These are phyloP conservation scores for Beta macrorhiza DNA, from an alignment of 179 eudicot genomes.

Conservation along the genomic window DNA sequence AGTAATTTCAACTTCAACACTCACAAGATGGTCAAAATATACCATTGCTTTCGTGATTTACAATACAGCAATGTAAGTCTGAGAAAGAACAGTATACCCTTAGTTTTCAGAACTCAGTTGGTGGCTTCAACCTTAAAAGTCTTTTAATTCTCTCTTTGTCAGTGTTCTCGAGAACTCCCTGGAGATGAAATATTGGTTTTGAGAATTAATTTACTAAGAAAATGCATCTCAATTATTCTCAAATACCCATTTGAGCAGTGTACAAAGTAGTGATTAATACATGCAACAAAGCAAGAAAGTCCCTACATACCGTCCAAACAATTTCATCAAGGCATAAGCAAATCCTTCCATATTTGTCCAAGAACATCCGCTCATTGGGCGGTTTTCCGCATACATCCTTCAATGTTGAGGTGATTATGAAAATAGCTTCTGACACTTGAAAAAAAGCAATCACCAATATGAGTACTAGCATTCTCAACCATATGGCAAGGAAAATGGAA, in stretches of 20 bases:
- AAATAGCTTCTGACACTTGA: constrained; percentile 82
- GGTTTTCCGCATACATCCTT: constrained; percentile 94
- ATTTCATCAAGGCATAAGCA: constrained; percentile 95
- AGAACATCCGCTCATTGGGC: constrained; percentile 89
- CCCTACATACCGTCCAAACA: constrained; percentile 86
- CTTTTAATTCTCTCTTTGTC: constrained; percentile 55
- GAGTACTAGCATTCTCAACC: neutral
- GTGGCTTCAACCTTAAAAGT: constrained; percentile 52
- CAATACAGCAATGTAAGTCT: neutral
- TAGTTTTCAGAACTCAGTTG: constrained; percentile 40
- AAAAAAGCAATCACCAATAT: constrained; percentile 18
- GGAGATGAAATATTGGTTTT: neutral
- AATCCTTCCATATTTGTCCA: constrained; percentile 92
- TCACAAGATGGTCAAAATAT: neutral
- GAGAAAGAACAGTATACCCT: neutral
- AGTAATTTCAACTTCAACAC: neutral
- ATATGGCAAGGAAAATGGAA: neutral
- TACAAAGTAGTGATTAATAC: neutral
- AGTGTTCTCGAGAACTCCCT: constrained; percentile 53
- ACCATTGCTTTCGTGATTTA: neutral
- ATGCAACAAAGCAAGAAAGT: neutral
- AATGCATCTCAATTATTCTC: neutral
- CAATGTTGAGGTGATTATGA: constrained; percentile 68
- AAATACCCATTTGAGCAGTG: neutral
- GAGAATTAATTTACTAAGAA: neutral